Conservation (phyloP, 129 eudicot genomes). For the Chrysanthemum seticuspe region DNA sequence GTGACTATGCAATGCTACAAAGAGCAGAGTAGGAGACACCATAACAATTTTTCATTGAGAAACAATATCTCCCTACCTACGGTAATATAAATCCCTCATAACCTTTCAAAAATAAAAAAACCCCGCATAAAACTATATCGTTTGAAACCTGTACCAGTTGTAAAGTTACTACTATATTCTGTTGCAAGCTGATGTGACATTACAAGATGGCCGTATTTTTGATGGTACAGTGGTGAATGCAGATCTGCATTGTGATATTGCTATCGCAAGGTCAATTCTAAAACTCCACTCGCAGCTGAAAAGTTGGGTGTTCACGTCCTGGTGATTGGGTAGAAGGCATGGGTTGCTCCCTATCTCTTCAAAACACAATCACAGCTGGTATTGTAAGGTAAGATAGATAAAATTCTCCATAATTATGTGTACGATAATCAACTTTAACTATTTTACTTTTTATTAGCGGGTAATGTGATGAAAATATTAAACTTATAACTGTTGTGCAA, state of each 20-base stretch:
- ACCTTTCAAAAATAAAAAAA: too few relatives aligned
- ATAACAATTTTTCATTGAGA: too few relatives aligned
- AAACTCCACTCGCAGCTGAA: constrained; percentile 81
- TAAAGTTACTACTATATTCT: neutral
- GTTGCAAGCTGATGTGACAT: constrained; percentile 81
- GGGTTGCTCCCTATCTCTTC: constrained; percentile 92
- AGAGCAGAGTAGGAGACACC: too few relatives aligned
- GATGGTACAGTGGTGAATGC: constrained; percentile 94
- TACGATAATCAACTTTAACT: neutral
- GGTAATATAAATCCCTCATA: too few relatives aligned
- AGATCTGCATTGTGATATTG: constrained; percentile 84
- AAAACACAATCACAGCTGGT: constrained; percentile 90
- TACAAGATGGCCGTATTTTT: constrained; percentile 90
- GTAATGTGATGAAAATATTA: neutral
- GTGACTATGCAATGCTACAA: too few relatives aligned
- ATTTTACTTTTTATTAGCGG: neutral
- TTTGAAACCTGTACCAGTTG: too few relatives aligned
- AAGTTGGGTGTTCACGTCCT: constrained; percentile 81
- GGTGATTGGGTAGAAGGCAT: constrained; percentile 93
- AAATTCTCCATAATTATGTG: neutral
- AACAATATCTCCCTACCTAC: too few relatives aligned
- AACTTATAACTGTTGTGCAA: neutral
- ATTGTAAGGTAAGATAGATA: constrained; percentile 63
- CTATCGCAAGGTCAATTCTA: constrained; percentile 32
- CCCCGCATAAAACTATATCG: too few relatives aligned